Evolutionary conservation across 2,329 filamentous ascomycete species (phyloP).

Genomic region (Cercospora brassicicola): DNA sequence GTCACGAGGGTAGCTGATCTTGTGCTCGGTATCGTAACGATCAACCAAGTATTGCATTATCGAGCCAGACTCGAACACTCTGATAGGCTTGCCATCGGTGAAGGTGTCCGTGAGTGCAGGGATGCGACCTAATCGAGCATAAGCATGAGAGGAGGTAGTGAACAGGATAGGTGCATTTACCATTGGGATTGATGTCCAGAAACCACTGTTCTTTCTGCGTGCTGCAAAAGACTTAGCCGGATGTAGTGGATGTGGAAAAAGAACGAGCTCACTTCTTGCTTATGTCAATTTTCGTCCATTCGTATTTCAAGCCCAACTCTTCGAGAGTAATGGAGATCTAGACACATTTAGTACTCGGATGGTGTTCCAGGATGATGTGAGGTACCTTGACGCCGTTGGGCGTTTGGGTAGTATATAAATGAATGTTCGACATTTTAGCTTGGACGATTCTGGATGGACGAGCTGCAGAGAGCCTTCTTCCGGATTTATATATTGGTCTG

Average conservation of each 20-base stretch:
- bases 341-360: neutral
- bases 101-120: conserved; percentile 81
- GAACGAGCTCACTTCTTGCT: conserved; percentile 54
- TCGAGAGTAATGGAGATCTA: conserved; percentile 76
- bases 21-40: conserved; percentile 63
- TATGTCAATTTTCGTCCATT: conserved; percentile 70
- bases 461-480: neutral
- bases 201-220: conserved; percentile 87
- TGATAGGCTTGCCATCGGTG: conserved; percentile 69
- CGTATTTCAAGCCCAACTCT: conserved; percentile 80
- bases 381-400: conserved; percentile 78
- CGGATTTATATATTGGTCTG: neutral
- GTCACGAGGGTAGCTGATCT: conserved; percentile 74
- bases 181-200: conserved; percentile 88
- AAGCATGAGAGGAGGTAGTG: neutral
- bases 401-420: conserved; percentile 77
- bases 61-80: conserved; percentile 78
- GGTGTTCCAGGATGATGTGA: neutral
- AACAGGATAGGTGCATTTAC: neutral
- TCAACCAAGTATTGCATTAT: conserved; percentile 84
- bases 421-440: conserved; percentile 55
- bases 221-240: conserved; percentile 11
- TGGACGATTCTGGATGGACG: neutral
- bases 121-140: conserved; percentile 63
- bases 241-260: too few species aligned